Evolutionary conservation across 2,329 filamentous ascomycete genomes (phyloP), one percentile per base, ranked within the genome.

Genomic region (Nothophaeocryptopus gaeumannii): DNA sequence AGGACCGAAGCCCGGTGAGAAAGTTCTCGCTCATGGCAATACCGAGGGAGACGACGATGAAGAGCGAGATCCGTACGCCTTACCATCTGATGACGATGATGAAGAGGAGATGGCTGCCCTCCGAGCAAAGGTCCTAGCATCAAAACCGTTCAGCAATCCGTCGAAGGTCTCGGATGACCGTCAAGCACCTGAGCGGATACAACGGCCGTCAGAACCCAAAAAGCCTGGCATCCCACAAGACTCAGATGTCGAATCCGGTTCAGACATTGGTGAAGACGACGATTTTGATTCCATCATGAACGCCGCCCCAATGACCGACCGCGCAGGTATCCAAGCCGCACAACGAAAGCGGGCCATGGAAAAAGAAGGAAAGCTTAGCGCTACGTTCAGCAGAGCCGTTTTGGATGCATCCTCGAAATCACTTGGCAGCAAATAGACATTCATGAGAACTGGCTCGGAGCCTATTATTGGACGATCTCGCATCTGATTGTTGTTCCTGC

Each of bases 61-160:
- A 29, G 71, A 79, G 15, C 70, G 77, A 58, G 88, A 93, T 60
- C 84, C 84, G 0, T 91, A 85, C 62, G 85, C 82, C 46, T 80
- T 95, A 39, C 89, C 89, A 8, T 86, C 90, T 47, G 69, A 70
- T 4, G 85, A 89, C 59, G 88, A 88, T 49, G 86, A 96, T 50
- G 89, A 95, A 61, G 87, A 88, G 45, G 85, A 90, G 65, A 97
- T 97, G 91, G 91, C 89, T 32, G 91, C 95, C 64, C 85, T 99
- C 45, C 82, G 93, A 41, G 83, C 86, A 47, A 88, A 89, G 61
- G 89, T 97, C n/a, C 79, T 99, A 2, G 87, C 86, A 5, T 96
- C 92, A 5, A 96, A 92, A 66, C 83, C 90, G 0, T 99, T 99
- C 63, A 74, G 86, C 36, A 88, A 88, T 35, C 51, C 56, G 2